Evolutionary conservation across 768 basidiomycete genomes (phyloP).

Genomic region (Tylopilus plumbeoviolaceoides): DNA sequence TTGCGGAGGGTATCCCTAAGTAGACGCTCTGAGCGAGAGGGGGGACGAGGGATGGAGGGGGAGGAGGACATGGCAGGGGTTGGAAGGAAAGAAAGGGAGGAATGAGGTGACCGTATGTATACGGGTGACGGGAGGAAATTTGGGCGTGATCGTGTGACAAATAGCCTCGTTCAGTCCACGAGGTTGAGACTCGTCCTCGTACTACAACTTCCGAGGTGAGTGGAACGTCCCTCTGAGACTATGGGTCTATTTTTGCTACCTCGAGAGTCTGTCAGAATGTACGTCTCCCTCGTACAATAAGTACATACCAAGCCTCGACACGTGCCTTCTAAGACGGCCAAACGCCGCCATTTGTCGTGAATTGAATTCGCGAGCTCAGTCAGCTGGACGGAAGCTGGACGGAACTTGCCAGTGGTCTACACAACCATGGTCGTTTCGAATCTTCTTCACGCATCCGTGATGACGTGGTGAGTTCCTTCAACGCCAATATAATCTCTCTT

Average conservation of each 20-base stretch:
- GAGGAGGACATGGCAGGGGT: constrained; percentile 14
- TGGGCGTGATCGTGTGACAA: constrained; percentile 24
- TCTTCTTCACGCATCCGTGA: background rate
- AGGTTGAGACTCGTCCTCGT: background rate
- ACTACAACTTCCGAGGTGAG: background rate
- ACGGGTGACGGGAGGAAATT: constrained; percentile 22
- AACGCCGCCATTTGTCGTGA: background rate
- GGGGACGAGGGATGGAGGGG: constrained; percentile 30
- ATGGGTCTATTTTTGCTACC: background rate
- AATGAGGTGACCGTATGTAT: constrained; percentile 17
- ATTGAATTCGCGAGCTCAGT: background rate
- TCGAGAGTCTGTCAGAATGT: background rate
- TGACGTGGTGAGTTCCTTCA: constrained; percentile 5
- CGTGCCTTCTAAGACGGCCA: background rate
- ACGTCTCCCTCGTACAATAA: background rate
- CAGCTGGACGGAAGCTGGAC: background rate
- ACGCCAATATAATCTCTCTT: constrained; percentile 1
- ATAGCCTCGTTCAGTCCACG: constrained; percentile 18
- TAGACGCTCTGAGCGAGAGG: constrained; percentile 52
- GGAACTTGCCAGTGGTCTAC: background rate
- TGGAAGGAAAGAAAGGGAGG: constrained; percentile 5
- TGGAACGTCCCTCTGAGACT: background rate
- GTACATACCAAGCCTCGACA: background rate
- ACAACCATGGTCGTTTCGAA: background rate
- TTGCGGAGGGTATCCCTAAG: constrained; percentile 55